Evolutionary conservation across 2,329 filamentous ascomycete genomes (phyloP), one percentile per base, ranked within the genome.

Genomic region (Stemphylium vesicarium): DNA sequence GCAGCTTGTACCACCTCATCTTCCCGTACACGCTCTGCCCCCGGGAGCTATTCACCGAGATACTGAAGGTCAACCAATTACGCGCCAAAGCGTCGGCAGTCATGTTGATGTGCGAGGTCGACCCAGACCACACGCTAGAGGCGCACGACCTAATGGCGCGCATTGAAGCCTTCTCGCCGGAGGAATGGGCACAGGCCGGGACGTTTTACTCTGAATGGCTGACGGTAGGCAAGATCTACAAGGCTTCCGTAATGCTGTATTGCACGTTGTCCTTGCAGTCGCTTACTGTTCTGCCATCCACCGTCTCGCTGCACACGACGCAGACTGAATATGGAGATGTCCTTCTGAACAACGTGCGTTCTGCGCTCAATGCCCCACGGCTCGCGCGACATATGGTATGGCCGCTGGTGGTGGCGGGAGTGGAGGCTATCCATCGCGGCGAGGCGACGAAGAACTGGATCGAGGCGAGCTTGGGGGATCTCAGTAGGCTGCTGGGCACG

Each of bases 1-100:
- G 40, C 9, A 57, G 57, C 8, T n/a, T 68, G 3, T 72, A 72
- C 49, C 56, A 50, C 8, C 52, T 66, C 16, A 54, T 74, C 8
- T 73, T 73, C 33, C 69, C 71, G 1, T 65, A 71, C 29, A 58
- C 53, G 2, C 53, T 73, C 2, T 69, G 67, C 40, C 70, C 71
- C 4, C 65, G 60, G 4, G 24, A 53, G 1, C 57, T 74, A 0
- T 74, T 68, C 45, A 35, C 57, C 11, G 57, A 63, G 20, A 59
- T 70, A 33, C 53, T 74, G n/a, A 57, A 56, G 20, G 66, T 68
- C 22, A 69, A 64, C 26, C 47, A 64, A 9, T 50, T 72, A 2
- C 68, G 70, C 7, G 44, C 56, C 29, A 55, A 59, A 22, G 54
- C 61, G 3, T 56, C 56, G 0, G 31, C 51, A 3, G 54, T 59